Base-by-base conservation (phyloP, 2,329 filamentous ascomycete species). In the Aspergillus udagawae region DNA sequence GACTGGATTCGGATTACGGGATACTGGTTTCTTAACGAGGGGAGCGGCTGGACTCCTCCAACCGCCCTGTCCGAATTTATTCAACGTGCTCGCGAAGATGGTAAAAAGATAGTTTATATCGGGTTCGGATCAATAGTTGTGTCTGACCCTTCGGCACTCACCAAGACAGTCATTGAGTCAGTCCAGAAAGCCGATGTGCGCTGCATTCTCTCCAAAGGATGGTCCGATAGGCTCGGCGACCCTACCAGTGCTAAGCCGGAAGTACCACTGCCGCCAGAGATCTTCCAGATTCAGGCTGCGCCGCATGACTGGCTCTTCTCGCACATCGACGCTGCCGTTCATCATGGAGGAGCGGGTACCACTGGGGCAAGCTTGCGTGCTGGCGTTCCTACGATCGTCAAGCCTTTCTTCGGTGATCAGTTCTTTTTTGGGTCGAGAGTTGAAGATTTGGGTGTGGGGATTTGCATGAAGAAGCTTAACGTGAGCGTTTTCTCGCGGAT, bases 1-100 rank as follows among this genome's bases (percentile, higher is more conserved):
- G 94, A 97, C 73, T 99, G 94, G 94, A 94, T 99, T 71, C 86
- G 91, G 47, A 91, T 97, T 7, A 97, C 94, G 0, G 94, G 94
- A 0, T 97, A 99, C 76, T 99, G 94, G 94, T 97, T 99, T 74
- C 77, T 99, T 51, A 89, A 96, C 64, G 93, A 97, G 73, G 80
- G 78, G 3, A 74, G 80, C 57, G 77, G 80, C 27, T 97, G 87
- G 81, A 81, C 82, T 49, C 92, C 94, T 1, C 89, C 92, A 0
- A 73, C 81, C 28, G 91, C 93, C 51, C 82, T 99, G 5, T 77
- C 81, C 3, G 83, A 84, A 3, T 99, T 99, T 67, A 97, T 99
- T 69, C 75, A 83, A n/a, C 86, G 88, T 66, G 93, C 94, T 3
- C 84, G 90, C 3, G 79, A 78, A 4, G 93, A 99, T 67, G 81